Percentiles rank a stretch among this genome's conserved stretches.
Conservation (phyloP, 495 filamentous ascomycete genomes). For the Lichina pygmaea region DNA sequence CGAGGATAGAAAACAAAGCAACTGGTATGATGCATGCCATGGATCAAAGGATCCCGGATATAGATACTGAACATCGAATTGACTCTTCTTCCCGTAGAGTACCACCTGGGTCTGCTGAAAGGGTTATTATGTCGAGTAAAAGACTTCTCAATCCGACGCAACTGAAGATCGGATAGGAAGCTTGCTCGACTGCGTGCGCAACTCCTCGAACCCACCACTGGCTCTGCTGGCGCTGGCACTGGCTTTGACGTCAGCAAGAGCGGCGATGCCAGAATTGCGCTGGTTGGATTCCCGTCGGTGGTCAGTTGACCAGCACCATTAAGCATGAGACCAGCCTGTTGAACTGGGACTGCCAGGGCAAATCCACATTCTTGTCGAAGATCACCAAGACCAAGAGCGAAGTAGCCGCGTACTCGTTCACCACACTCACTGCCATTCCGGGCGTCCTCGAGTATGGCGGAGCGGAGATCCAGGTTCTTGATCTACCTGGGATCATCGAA, state of each 20-base stretch:
- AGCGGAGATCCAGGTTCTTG: slow-evolving; percentile 93
- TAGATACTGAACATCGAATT: slow-evolving; percentile 7
- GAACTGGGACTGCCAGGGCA: slow-evolving; percentile 21
- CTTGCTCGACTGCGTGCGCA: slow-evolving; percentile 88
- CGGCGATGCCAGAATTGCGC: slow-evolving; percentile 87
- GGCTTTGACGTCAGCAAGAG: slow-evolving; percentile 97
- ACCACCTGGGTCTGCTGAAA: slow-evolving; percentile 93
- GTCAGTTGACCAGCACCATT: background rate
- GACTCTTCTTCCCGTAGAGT: slow-evolving; percentile 29
- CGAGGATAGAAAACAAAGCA: slow-evolving; percentile 73
- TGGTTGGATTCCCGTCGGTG: slow-evolving; percentile 94
- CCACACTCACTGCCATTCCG: slow-evolving; percentile 89
- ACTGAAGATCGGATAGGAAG: slow-evolving; percentile 29
- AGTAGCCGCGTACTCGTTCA: slow-evolving; percentile 92
- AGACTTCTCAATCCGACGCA: slow-evolving; percentile 3
- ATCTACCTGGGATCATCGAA: slow-evolving; percentile 97
- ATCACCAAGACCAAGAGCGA: slow-evolving; percentile 97
- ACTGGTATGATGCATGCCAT: slow-evolving; percentile 34
- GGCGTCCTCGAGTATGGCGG: slow-evolving; percentile 96
- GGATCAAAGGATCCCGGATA: background rate
- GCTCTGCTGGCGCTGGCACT: slow-evolving; percentile 38
- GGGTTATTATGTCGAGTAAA: slow-evolving; percentile 26
- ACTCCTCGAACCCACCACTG: slow-evolving; percentile 71
- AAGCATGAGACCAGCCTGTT: background rate
- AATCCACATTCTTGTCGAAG: slow-evolving; percentile 95